Evolutionary conservation across 495 filamentous ascomycete species (phyloP), one percentile per base, ranked within the genome.

Genomic region (Penicillium waksmanii): DNA sequence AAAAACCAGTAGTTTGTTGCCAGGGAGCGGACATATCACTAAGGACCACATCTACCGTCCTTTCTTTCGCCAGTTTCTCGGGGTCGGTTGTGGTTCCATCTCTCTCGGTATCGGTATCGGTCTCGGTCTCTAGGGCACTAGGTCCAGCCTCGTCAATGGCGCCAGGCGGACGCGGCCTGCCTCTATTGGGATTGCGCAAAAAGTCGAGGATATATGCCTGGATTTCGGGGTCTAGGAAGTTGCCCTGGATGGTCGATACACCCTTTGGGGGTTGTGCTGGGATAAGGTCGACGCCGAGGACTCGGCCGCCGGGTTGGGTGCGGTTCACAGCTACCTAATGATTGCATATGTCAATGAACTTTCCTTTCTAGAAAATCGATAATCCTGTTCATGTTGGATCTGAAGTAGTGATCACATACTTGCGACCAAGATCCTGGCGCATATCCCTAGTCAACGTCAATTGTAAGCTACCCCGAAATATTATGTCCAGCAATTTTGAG

Each of bases 11-110:
- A 34, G 84, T 86, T 80, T 90, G 88, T 63, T 82, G 75, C 92
- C 92, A 96, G 90, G 95, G 93, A 79, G 82, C 94, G 79, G 85
- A 98, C 95, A 98, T 98, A 87, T 98, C 95, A 82, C 91, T 96
- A 65, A 98, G 77, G 66, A 98, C 89, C 67, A 98, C 90, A 85
- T 98, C 91, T 43, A 96, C 94, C 67, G 87, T 87, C 61, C 81
- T 81, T 63, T 73, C 65, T 48, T 54, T 27, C 43, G 59, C 56
- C 9, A 48, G 23, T 42, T 58, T 40, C 10, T 18, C 9, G 53
- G 44, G 18, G n/a, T 18, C 23, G 27, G 27, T 8, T 47, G 31
- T n/a, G 31, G 19, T 56, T 62, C 56, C n/a, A 21, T 11, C 10
- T 17, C 21, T 59, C 57, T 33, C 56, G 35, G 64, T 53, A 23